Conservation (phyloP, 345 rosid genomes). For the Erysimum cheiranthoides region DNA sequence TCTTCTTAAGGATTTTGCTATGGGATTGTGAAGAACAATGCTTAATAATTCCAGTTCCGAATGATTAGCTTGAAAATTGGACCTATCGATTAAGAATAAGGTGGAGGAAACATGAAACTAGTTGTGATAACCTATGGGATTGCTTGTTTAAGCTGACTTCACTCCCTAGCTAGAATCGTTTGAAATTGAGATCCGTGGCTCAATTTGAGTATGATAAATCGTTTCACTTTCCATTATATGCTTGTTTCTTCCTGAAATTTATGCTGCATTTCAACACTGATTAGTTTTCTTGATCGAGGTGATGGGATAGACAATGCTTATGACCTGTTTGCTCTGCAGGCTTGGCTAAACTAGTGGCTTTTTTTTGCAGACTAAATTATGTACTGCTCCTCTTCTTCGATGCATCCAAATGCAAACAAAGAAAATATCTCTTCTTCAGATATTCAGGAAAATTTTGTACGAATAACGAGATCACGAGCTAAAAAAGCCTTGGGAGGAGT, state of each 20-base stretch:
- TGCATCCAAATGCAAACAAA: constrained; percentile 66
- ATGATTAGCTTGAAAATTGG: constrained; percentile 21
- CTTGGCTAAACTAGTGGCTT: constrained; percentile 19
- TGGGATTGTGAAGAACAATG: constrained; percentile 18
- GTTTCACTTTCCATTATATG: constrained; percentile 14
- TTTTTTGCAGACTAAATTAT: constrained; percentile 29
- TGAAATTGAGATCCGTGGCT: constrained; percentile 28
- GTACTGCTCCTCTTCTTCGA: constrained; percentile 46
- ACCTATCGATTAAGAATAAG: neutral
- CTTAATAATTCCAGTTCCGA: neutral
- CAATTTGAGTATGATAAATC: neutral
- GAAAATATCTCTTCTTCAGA: constrained; percentile 54
- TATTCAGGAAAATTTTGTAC: constrained; percentile 47
- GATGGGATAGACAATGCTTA: neutral
- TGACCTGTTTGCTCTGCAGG: constrained; percentile 34
- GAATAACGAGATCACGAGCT: constrained; percentile 80
- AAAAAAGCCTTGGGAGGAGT: constrained; percentile 61
- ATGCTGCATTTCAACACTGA: constrained; percentile 26
- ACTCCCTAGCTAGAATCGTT: neutral
- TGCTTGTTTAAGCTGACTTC: constrained; percentile 3
- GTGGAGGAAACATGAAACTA: constrained; percentile 4
- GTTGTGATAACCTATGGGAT: neutral
- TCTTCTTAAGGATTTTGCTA: constrained; percentile 8
- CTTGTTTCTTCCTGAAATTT: constrained; percentile 11
- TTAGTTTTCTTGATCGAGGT: neutral